Percentiles rank a stretch among this genome's conserved stretches.
Conservation (phyloP, 2,329 filamentous ascomycete species). For the Cercospora sp. region DNA sequence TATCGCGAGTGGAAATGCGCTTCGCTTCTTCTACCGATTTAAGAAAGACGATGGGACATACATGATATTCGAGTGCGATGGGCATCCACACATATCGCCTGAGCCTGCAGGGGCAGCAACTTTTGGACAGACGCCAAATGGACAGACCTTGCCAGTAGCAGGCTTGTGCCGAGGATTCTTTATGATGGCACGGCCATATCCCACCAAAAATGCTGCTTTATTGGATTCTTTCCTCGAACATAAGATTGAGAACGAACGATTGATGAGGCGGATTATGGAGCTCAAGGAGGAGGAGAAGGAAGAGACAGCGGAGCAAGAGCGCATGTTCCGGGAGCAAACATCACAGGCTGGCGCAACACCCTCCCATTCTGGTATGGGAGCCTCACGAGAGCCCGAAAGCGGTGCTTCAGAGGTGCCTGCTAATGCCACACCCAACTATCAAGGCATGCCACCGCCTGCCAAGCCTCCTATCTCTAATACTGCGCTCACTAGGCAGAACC, state of each 20-base stretch:
- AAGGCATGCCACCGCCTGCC: slow-evolving; percentile 66
- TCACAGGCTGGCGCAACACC: slow-evolving; percentile 31
- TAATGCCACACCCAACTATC: slow-evolving; percentile 41
- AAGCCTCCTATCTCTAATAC: slow-evolving; percentile 63
- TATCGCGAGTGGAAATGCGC: slow-evolving; percentile 73
- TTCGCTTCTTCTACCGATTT: slow-evolving; percentile 86
- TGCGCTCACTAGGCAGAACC: slow-evolving; percentile 74
- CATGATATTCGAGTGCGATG: slow-evolving; percentile 84
- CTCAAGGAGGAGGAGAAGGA: slow-evolving; percentile 82
- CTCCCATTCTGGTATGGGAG: slow-evolving; percentile 27
- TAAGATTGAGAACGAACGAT: slow-evolving; percentile 91
- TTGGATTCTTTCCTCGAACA: slow-evolving; percentile 94
- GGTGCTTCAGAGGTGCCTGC: slow-evolving; percentile 21
- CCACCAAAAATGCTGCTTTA: slow-evolving; percentile 79
- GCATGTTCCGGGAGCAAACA: slow-evolving; percentile 49
- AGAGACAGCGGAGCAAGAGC: slow-evolving; percentile 67
- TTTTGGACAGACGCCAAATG: slow-evolving; percentile 27
- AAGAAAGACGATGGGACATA: slow-evolving; percentile 71
- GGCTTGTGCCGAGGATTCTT: slow-evolving; percentile 86
- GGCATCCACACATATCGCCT: slow-evolving; percentile 81
- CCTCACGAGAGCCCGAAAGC: slow-evolving; percentile 24
- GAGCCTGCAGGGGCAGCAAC: slow-evolving; percentile 52
- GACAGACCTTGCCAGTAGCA: slow-evolving; percentile 48
- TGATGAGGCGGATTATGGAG: slow-evolving; percentile 80
- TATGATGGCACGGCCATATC: slow-evolving; percentile 88